phyloP scores from a whole-genome alignment of 257 asterid species.

The Przewalskia tangutica region DNA sequence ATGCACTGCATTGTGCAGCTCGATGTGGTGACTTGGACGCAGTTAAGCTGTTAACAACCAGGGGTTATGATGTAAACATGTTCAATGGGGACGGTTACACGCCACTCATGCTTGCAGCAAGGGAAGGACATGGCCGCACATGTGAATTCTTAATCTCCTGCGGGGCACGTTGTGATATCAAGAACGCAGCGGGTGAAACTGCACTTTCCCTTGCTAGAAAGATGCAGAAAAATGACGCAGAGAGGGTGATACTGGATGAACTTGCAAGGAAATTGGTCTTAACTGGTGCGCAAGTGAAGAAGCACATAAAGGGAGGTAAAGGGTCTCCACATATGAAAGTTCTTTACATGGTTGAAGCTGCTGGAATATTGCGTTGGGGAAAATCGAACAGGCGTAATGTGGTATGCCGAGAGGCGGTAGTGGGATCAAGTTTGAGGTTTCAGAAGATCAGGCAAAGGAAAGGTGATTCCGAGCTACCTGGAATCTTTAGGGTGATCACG shows the following conservation, averaged over 20 bases:
- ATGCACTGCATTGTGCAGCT: conserved; percentile 70
- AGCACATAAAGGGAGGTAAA: conserved; percentile 75
- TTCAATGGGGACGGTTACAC: conserved; percentile 55
- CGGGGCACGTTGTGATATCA: conserved; percentile 39
- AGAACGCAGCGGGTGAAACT: conserved; percentile 50
- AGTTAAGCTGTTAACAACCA: conserved; percentile 38
- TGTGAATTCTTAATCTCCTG: conserved; percentile 43
- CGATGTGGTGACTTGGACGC: conserved; percentile 58
- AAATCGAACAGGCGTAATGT: conserved; percentile 53
- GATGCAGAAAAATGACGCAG: conserved; percentile 26
- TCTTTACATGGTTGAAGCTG: conserved; percentile 34
- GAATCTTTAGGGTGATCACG: conserved; percentile 58
- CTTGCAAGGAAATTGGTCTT: conserved; percentile 50
- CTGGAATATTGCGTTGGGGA: conserved; percentile 63
- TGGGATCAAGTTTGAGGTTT: conserved; percentile 53
- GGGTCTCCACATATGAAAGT: conserved; percentile 59
- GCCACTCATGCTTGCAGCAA: conserved; percentile 74
- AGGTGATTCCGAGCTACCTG: conserved; percentile 41
- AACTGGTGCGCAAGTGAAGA: conserved; percentile 34
- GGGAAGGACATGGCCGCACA: conserved; percentile 48
- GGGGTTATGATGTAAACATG: conserved; percentile 50
- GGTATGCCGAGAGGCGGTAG: conserved; percentile 42
- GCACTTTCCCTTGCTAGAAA: conserved; percentile 50
- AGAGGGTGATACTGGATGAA: conserved; percentile 39
- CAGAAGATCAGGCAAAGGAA: conserved; percentile 36